Percentiles rank a stretch among this genome's conserved stretches.
Conservation (phyloP, 257 asterid species). For the Hygrophila difformis region DNA sequence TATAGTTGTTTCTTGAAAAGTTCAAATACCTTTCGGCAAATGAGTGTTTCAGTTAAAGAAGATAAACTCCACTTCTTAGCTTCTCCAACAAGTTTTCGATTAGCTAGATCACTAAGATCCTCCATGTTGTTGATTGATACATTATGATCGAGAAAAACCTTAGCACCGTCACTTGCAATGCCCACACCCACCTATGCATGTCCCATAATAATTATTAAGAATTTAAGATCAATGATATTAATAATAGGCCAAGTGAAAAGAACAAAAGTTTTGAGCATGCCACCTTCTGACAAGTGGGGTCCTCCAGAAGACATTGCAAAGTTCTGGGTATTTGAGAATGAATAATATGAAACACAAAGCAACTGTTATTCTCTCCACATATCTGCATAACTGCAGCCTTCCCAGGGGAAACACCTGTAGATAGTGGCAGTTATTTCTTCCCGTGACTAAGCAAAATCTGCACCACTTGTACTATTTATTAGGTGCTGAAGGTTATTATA, state of each 20-base stretch:
- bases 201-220: conserved; percentile 11
- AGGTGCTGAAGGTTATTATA: background rate
- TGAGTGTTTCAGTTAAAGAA: conserved; percentile 51
- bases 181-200: conserved; percentile 65
- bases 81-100: conserved; percentile 51
- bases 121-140: conserved; percentile 42
- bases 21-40: conserved; percentile 60
- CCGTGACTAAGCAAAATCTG: conserved; percentile 15
- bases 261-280: conserved; percentile 7
- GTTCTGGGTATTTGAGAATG: conserved; percentile 71
- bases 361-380: conserved; percentile 51
- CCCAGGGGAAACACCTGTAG: conserved; percentile 71
- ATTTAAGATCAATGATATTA: background rate
- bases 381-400: conserved; percentile 90
- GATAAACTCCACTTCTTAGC: conserved; percentile 81
- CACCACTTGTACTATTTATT: background rate
- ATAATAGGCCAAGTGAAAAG: background rate
- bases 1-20: no score
- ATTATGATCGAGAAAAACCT: conserved; percentile 48
- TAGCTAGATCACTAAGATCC: conserved; percentile 69
- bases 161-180: conserved; percentile 60
- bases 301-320: conserved; percentile 65
- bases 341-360: conserved; percentile 71
- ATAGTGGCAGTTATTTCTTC: conserved; percentile 8
- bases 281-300: conserved; percentile 60